Evolutionary conservation across 345 rosid genomes (phyloP).

Genomic region (Erucastrum elatum): DNA sequence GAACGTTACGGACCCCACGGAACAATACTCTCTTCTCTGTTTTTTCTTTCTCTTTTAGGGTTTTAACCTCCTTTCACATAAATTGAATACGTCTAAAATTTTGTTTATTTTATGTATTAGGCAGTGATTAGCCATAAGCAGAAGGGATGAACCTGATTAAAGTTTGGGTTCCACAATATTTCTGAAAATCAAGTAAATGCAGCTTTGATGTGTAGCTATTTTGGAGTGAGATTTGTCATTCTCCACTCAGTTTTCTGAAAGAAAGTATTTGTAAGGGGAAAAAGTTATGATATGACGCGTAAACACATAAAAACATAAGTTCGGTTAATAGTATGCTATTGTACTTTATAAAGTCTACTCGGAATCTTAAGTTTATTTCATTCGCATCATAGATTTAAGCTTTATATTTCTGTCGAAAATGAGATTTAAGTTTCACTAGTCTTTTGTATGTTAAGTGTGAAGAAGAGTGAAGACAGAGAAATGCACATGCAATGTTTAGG

Average conservation of each 20-base stretch:
- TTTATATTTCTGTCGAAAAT: neutral
- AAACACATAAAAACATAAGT: slow-evolving; percentile 29
- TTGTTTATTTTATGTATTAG: slow-evolving; percentile 8
- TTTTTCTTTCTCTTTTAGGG: neutral
- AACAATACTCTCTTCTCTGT: neutral
- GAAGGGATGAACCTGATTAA: slow-evolving; percentile 32
- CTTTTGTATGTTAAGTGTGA: neutral
- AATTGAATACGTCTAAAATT: neutral
- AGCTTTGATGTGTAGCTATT: slow-evolving; percentile 22
- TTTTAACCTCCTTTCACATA: neutral
- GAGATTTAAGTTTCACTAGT: neutral
- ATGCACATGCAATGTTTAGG: slow-evolving; percentile 36
- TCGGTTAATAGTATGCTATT: slow-evolving; percentile 15
- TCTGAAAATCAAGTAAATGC: neutral
- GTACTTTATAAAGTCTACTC: slow-evolving; percentile 26
- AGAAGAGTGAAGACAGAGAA: slow-evolving; percentile 15
- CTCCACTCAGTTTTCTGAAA: slow-evolving; percentile 13
- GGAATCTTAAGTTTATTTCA: slow-evolving; percentile 20
- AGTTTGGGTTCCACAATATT: slow-evolving; percentile 18
- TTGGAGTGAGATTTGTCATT: slow-evolving; percentile 27
- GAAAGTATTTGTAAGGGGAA: neutral
- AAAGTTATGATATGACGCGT: slow-evolving; percentile 8
- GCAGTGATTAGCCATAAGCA: slow-evolving; percentile 24
- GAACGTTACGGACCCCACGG: slow-evolving; percentile 25
- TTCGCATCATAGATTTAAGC: neutral